A percentile compares a stretch with the other conserved stretches of the same genome.
These are phyloP conservation scores for Apiospora aurea DNA, from an alignment of 2,329 filamentous ascomycete genomes.

Conservation along the genomic window DNA sequence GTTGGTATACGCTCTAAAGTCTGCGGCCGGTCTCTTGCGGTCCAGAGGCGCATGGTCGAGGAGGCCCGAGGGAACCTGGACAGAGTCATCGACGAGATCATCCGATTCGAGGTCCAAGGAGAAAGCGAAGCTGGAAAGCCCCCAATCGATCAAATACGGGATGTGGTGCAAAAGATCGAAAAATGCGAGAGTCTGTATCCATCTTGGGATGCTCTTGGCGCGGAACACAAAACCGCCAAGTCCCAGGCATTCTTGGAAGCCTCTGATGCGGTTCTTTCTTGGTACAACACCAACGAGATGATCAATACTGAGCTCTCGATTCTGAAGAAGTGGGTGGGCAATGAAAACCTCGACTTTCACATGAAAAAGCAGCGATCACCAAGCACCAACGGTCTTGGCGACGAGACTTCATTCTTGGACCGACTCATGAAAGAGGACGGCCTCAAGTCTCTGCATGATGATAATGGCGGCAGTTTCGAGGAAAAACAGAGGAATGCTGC, in stretches of 20 bases:
- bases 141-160: conserved; percentile 85
- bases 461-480: conserved; percentile 65
- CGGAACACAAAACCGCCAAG: conserved; percentile 77
- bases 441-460: conserved; percentile 87
- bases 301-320: conserved; percentile 95
- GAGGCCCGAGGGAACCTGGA: conserved; percentile 79
- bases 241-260: conserved; percentile 82
- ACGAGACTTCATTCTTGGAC: conserved; percentile 94
- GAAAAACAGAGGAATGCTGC: conserved; percentile 43
- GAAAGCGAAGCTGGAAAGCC: conserved; percentile 91
- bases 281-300: conserved; percentile 96
- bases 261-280: conserved; percentile 88
- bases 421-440: conserved; percentile 95
- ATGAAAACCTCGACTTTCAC: conserved; percentile 90
- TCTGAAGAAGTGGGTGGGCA: conserved; percentile 95
- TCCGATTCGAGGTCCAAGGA: conserved; percentile 92
- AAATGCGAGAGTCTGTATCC: conserved; percentile 87
- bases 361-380: conserved; percentile 75
- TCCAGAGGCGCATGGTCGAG: conserved; percentile 88
- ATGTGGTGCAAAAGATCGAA: conserved; percentile 89
- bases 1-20: conserved; percentile 83
- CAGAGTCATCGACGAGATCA: conserved; percentile 82
- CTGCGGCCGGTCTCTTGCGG: conserved; percentile 82
- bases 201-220: conserved; percentile 75
- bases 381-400: conserved; percentile 75